Evolutionary conservation across 257 asterid species (phyloP), one percentile per base, ranked within the genome.

Genomic region (Thymus mandschuricus): DNA sequence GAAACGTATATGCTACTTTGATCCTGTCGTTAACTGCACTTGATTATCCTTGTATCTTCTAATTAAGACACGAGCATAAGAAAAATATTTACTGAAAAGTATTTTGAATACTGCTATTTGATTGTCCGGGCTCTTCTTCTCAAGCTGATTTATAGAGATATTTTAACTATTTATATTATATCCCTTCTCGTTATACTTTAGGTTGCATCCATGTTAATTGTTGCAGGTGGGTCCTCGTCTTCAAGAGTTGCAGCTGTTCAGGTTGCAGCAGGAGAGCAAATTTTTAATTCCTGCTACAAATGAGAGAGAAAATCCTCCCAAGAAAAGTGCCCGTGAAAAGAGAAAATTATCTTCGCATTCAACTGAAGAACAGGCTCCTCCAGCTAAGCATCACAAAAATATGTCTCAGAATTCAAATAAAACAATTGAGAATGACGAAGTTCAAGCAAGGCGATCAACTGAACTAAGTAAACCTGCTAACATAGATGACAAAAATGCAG

Each of bases 201-300:
- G 0, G 12, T 9, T 31, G 34, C 46, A 49, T 46, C 72, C 46
- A 48, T 78, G 49, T 65, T 72, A 68, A 29, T 62, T 61, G 64
- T 78, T 73, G 77, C 84, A 95, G 99, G 96, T 95, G 71, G 78
- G 93, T 77, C 99, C 99, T 77, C 99, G 99, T 67, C 88, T 92
- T 52, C 93, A 86, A 79, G 99, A 92, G 75, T 89, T 95, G 72
- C 96, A 86, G 78, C 69, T 87, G 70, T 92, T 89, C 73, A 86
- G 77, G 83, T 68, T 77, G 69, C 94, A 86, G 76, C 92, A 92
- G 84, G 96, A 92, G 85, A 85, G 78, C 81, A 87, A 87, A 80
- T 71, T n/a, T 70, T 68, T 51, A 10, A 80, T 67, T 54, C 77
- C 79, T 3, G 75, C 88, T 46, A 67, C 80, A 63, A 85, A 78